These are phyloP conservation scores for Cyclostephanos invisitatus DNA, from an alignment of 108 stramenopile species.

Conservation along the genomic window DNA sequence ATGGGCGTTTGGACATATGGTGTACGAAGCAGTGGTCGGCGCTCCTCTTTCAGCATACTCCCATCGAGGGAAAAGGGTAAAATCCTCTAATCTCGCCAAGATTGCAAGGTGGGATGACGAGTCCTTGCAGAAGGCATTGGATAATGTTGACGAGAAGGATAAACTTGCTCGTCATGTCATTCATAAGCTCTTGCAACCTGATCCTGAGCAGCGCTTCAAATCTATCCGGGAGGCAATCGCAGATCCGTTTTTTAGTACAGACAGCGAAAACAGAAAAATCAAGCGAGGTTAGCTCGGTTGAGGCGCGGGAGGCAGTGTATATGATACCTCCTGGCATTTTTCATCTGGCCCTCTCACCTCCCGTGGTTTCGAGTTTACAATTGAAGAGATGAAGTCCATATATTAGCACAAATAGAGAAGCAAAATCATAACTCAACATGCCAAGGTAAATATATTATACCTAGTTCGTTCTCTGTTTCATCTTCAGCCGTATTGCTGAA, in stretches of 20 bases:
- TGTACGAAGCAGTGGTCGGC: conserved; percentile 44
- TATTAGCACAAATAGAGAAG: too few relatives aligned
- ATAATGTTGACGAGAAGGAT: conserved; percentile 41
- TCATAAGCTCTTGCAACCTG: conserved; percentile 40
- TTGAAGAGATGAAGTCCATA: too few relatives aligned
- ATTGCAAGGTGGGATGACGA: conserved; percentile 42
- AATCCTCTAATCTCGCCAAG: conserved; percentile 54
- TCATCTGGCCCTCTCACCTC: too few relatives aligned
- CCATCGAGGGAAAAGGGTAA: conserved; percentile 46
- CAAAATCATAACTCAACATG: too few relatives aligned
- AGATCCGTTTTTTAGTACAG: conserved; percentile 48
- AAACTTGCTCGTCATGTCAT: conserved; percentile 43
- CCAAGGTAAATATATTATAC: too few relatives aligned
- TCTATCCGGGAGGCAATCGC: conserved; percentile 45
- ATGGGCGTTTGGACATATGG: conserved; percentile 53
- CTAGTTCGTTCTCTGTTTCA: too few relatives aligned
- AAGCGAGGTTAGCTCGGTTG: conserved; percentile 11
- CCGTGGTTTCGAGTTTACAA: too few relatives aligned
- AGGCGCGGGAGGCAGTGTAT: too few relatives aligned
- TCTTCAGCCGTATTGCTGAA: too few relatives aligned
- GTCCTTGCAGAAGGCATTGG: conserved; percentile 34
- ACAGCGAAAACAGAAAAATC: conserved; percentile 42
- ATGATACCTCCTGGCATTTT: too few relatives aligned
- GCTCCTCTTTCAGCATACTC: conserved; percentile 51
- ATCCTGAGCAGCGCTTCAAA: conserved; percentile 35